Base-by-base conservation (phyloP, 2,329 filamentous ascomycete genomes). In the Apiospora marii region DNA sequence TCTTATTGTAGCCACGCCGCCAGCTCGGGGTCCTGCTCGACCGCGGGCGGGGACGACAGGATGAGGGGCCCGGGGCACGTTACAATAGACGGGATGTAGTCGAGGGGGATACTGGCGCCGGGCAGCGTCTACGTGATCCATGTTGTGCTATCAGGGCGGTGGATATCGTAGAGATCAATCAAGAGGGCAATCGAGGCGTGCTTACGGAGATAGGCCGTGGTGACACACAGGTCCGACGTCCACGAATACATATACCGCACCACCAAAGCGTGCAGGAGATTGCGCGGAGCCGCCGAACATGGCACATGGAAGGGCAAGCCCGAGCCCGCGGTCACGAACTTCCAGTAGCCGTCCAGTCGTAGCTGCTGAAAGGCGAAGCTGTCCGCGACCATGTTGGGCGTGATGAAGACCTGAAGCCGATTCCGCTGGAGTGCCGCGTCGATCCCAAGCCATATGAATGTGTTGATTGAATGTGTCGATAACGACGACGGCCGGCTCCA, bases 401-500 rank as follows among this genome's bases (percentile, higher is more conserved):
- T n/a, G 41, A 68, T 27, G n/a, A 46, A 46, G n/a, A 37, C 64
- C 10, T 68, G 64, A 12, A 68, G 41, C 4, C 64, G 64, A 16
- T 30, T 27, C 41, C n/a, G 27, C n/a, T 46, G 41, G n/a, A 41
- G 64, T 14, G 41, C 64, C 10, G 22, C n/a, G 27, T 68, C 41
- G 13, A 68, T 68, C 13, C n/a, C 64, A 1, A 37, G 64, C 64
- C 64, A 68, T 22, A 68, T 7, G 44, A 46, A 44, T n/a, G n/a
- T n/a, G 27, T 30, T 4, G 27, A 30, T 30, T 30, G 4, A 30
- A 30, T 1, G 19, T 12, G 12, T 68, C 64, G 37, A 46, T 41
- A n/a, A 68, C 41, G n/a, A 30, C 44, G 41, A 68, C 64, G n/a
- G 64, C 64, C 64, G 64, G 64, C 41, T 68, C 64, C n/a, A 68